Conservation (phyloP, 2,329 filamentous ascomycete species). For the Diplodia seriata region DNA sequence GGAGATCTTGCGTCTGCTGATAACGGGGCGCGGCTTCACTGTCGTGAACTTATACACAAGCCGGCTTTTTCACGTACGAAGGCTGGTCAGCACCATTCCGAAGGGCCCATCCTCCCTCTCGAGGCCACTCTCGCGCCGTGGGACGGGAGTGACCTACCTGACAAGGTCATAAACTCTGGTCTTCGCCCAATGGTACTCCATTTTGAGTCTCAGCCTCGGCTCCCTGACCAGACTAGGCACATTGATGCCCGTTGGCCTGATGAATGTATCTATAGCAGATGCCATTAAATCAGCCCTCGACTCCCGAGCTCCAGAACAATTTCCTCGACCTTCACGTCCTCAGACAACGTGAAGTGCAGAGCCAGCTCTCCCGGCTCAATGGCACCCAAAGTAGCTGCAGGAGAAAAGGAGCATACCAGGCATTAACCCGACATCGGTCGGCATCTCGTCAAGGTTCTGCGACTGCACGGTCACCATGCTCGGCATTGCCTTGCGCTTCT, state of each 20-base stretch:
- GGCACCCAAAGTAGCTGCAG: background rate
- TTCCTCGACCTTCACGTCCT: no score
- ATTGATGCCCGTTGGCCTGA: slow-evolving; percentile 43
- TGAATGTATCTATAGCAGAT: slow-evolving; percentile 44
- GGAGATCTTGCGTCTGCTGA: slow-evolving; percentile 47
- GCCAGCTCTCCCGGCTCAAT: no score
- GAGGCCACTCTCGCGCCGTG: no score
- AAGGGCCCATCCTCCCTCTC: background rate
- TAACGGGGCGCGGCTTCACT: slow-evolving; percentile 46
- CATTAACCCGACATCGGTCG: slow-evolving; percentile 37
- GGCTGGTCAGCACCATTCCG: slow-evolving; percentile 29
- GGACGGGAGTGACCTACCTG: slow-evolving; percentile 35
- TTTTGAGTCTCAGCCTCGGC: slow-evolving; percentile 37
- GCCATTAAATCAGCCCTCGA: slow-evolving; percentile 7
- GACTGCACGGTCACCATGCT: background rate
- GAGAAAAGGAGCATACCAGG: slow-evolving; percentile 33
- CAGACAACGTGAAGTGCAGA: no score
- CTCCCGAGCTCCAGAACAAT: background rate
- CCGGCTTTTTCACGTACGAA: slow-evolving; percentile 17
- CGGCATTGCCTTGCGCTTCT: slow-evolving; percentile 18
- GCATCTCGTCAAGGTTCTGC: slow-evolving; percentile 21
- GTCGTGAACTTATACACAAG: slow-evolving; percentile 34
- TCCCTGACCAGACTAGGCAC: slow-evolving; percentile 40
- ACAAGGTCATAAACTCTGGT: slow-evolving; percentile 35
- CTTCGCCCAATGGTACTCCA: slow-evolving; percentile 41